Evolutionary conservation across 2,329 filamentous ascomycete genomes (phyloP).

Genomic region (Colletotrichum somersetense): DNA sequence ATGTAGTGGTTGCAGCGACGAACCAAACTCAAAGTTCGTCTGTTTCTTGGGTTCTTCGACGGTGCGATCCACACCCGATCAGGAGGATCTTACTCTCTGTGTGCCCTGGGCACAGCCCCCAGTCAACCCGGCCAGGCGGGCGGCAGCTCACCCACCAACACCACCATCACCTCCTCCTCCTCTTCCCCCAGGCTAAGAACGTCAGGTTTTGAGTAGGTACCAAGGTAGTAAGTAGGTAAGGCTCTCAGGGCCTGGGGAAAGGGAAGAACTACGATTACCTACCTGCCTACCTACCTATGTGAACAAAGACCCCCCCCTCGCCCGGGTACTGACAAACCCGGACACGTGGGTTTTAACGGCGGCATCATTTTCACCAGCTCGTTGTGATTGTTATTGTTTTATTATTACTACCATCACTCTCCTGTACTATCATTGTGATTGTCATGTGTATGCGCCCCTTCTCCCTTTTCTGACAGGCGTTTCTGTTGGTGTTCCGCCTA

Average conservation of each 20-base stretch:
- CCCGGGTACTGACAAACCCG: constrained; percentile 3
- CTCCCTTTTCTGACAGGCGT: constrained; percentile 13
- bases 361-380: background rate
- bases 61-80: constrained; percentile 39
- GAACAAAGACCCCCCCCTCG: constrained; percentile 25
- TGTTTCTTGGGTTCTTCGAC: constrained; percentile 39
- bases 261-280: background rate
- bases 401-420: background rate
- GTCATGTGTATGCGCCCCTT: background rate
- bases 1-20: constrained; percentile 37
- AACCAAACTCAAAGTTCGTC: constrained; percentile 43
- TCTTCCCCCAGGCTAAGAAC: constrained; percentile 17
- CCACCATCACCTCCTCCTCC: constrained; percentile 3
- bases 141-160: constrained; percentile 6
- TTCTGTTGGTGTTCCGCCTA: background rate
- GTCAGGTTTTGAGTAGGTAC: constrained; percentile 1
- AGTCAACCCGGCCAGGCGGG: constrained; percentile 5
- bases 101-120: constrained; percentile 19
- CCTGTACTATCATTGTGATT: background rate
- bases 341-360: constrained; percentile 41
- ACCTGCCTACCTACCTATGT: background rate
- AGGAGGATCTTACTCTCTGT: constrained; percentile 33
- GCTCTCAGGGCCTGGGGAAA: constrained; percentile 19
- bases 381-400: no score
- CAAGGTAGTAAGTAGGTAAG: background rate